Evolutionary conservation across 1,139 yeast species (phyloP).

Genomic region (Geotrichum histeridarum): DNA sequence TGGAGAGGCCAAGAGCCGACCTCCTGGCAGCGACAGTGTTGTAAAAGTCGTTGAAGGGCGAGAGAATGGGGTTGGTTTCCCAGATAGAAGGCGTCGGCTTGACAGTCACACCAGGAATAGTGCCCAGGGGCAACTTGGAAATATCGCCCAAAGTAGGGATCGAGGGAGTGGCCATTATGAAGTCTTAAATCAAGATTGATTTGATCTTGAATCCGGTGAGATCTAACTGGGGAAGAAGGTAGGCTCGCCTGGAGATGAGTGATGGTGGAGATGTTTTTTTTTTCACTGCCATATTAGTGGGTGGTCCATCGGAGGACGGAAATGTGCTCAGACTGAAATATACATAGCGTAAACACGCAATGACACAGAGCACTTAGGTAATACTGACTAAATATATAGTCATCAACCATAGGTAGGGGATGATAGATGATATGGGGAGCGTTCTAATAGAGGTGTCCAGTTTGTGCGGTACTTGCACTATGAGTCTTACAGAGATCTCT

Average conservation of each 20-base stretch:
- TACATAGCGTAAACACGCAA: too few species aligned
- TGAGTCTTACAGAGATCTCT: too few species aligned
- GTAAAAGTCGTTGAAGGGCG: constrained; percentile 74
- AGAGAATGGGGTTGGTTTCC: constrained; percentile 82
- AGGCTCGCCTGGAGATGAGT: neutral
- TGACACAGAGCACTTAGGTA: too few species aligned
- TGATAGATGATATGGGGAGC: too few species aligned
- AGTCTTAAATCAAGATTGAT: neutral
- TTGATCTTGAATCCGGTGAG: neutral
- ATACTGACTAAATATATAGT: too few species aligned
- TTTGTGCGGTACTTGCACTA: too few species aligned
- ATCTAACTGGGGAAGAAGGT: neutral
- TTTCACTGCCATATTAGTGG: neutral
- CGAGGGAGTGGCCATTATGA: constrained; percentile 18
- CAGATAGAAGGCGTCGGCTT: constrained; percentile 43
- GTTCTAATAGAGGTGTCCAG: too few species aligned
- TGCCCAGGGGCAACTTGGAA: constrained; percentile 22
- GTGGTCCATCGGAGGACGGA: too few species aligned
- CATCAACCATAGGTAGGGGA: too few species aligned
- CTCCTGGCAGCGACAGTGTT: constrained; percentile 70
- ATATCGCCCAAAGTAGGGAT: constrained; percentile 30
- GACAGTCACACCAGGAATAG: constrained; percentile 22
- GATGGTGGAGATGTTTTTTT: constrained; percentile 1
- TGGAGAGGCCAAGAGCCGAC: constrained; percentile 69
- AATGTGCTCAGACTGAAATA: too few species aligned